Evolutionary conservation across 2,329 filamentous ascomycete genomes (phyloP).

Genomic region (Colletotrichum phormii): DNA sequence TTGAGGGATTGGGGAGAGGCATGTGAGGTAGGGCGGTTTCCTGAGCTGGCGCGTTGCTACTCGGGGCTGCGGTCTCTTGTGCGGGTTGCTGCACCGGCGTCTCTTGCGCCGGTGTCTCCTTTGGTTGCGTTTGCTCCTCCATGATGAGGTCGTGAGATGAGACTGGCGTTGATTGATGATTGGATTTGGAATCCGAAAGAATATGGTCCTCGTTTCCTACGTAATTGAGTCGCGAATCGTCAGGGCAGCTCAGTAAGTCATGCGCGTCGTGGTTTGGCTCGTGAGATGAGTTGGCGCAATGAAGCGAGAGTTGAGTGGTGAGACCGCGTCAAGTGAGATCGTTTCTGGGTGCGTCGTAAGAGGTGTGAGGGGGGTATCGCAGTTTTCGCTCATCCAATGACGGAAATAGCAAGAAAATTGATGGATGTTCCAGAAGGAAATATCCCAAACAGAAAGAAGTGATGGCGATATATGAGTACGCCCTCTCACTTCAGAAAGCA

Average conservation of each 20-base stretch:
- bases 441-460: background rate
- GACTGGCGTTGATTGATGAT: background rate
- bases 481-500: slow-evolving; percentile 8
- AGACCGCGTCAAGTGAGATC: slow-evolving; percentile 18
- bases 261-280: slow-evolving; percentile 6
- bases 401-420: background rate
- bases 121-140: slow-evolving; percentile 30
- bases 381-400: background rate
- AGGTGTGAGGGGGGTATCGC: background rate
- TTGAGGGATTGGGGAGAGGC: slow-evolving; percentile 15
- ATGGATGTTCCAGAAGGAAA: background rate
- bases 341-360: background rate
- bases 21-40: slow-evolving; percentile 20
- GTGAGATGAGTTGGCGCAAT: slow-evolving; percentile 10
- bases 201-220: background rate
- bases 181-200: background rate
- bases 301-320: slow-evolving; percentile 6
- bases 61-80: slow-evolving; percentile 1
- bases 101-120: slow-evolving; percentile 24
- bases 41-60: slow-evolving; percentile 8
- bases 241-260: slow-evolving; percentile 4
- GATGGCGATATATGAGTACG: slow-evolving; percentile 12
- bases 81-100: background rate
- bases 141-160: slow-evolving; percentile 7
- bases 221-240: background rate